Evolutionary conservation across 352 stramenopile species (phyloP), one percentile per base, ranked within the genome.

Genomic region (Phytophthora ohioensis): DNA sequence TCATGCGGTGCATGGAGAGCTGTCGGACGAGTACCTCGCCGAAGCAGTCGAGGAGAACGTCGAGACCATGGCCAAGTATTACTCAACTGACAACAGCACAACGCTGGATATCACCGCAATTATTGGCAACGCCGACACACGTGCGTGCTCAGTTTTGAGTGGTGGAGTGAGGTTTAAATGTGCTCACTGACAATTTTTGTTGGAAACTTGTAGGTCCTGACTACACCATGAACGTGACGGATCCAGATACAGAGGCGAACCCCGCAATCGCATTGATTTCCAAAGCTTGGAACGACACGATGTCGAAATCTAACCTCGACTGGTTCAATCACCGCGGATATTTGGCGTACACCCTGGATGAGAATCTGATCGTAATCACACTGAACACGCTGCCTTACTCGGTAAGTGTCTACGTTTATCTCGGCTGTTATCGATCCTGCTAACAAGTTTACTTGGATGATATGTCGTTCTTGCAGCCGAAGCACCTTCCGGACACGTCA

Each of bases 311-410:
- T 0, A 80, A 94, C 43, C 87, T 90, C 11, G 75, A 87, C 6
- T 53, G 57, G 57, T 86, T 94, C 57, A 81, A 88, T 31, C 71
- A 58, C 11, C 75, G 80, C 9, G 89, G 89, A 6, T 96, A 90
- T 62, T 49, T 95, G 6, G 64, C 73, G 21, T 91, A 91, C 73
- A 59, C 82, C 11, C 61, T 93, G 12, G 87, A 91, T 53, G 81
- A 84, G 9, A 90, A 88, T 10, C 65, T 95, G 36, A 48, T 73
- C 3, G 71, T 96, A 41, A 75, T 95, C 51, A 91, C 87, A 11
- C 75, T 96, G 46, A 96, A 96, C 68, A 96, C 89, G 0, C 69
- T 95, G 2, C 84, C 86, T 0, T 96, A 95, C 64, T 93, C 88
- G 75, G 87, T 94, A 60, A 34, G 81, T 67, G 32, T 27, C 5